These are phyloP conservation scores for Orbilia brochopaga DNA, from an alignment of 2,329 filamentous ascomycete species.

Conservation along the genomic window DNA sequence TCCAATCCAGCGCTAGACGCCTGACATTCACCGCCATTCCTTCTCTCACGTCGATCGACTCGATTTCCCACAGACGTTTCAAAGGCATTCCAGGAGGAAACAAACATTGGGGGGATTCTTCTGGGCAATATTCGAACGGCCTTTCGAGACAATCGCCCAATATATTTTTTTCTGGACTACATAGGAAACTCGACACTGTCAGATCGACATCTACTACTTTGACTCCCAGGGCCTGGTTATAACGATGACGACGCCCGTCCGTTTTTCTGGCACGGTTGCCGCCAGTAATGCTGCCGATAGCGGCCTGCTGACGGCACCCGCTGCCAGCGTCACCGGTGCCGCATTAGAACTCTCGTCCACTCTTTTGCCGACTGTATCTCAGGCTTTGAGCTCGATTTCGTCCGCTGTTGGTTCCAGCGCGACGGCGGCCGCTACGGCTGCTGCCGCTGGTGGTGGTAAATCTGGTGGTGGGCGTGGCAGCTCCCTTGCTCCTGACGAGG, in stretches of 20 bases:
- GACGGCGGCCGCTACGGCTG: conserved; percentile 18
- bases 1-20: conserved; percentile 33
- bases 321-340: neutral
- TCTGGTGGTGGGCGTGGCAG: neutral
- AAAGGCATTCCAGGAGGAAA: conserved; percentile 8
- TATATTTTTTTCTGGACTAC: neutral
- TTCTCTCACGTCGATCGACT: conserved; percentile 26
- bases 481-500: conserved; percentile 19
- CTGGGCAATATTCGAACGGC: neutral
- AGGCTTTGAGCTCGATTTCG: conserved; percentile 12
- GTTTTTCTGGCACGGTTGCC: conserved; percentile 40
- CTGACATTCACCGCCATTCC: conserved; percentile 15
- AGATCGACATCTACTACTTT: neutral
- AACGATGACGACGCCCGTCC: conserved; percentile 24
- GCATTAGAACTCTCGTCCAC: neutral
- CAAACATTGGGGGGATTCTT: neutral
- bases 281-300: conserved; percentile 14
- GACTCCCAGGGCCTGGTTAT: neutral
- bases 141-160: neutral
- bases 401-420: conserved; percentile 21
- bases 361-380: conserved; percentile 4
- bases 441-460: conserved; percentile 13
- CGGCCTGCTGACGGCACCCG: conserved; percentile 29
- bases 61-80: conserved; percentile 7
- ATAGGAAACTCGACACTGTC: neutral